Evolutionary conservation across 257 asterid genomes (phyloP).

Genomic region (Gynochthodes officinalis): DNA sequence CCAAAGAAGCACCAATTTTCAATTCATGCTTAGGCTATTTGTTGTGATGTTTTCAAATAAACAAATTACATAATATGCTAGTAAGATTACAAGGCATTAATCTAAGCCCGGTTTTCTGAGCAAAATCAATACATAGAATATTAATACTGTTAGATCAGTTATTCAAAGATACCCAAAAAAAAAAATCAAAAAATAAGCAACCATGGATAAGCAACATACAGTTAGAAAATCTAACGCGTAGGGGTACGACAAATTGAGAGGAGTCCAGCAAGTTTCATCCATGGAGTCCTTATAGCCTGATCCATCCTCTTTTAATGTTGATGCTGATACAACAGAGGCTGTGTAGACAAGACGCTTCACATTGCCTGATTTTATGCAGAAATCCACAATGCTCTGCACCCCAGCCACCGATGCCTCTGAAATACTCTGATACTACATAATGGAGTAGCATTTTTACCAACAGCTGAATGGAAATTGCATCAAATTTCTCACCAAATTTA

Average conservation of each 20-base stretch:
- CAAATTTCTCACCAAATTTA: too few species aligned
- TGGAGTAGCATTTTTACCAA: not conserved
- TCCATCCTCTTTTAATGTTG: conserved; percentile 37
- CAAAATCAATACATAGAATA: too few species aligned
- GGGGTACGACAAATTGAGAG: conserved; percentile 21
- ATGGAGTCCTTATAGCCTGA: conserved; percentile 31
- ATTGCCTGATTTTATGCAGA: conserved; percentile 32
- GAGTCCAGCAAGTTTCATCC: conserved; percentile 49
- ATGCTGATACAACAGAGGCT: conserved; percentile 31
- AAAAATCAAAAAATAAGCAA: too few species aligned
- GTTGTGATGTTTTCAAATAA: too few species aligned
- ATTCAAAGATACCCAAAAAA: too few species aligned
- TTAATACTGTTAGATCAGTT: too few species aligned
- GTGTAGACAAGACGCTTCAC: conserved; percentile 35
- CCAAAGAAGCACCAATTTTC: not conserved
- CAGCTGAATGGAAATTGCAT: conserved; percentile 19
- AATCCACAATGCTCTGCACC: conserved; percentile 25
- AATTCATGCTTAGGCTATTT: too few species aligned
- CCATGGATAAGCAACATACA: not conserved
- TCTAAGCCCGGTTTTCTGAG: too few species aligned
- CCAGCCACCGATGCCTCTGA: conserved; percentile 42
- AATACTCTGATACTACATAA: conserved; percentile 43
- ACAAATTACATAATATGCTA: too few species aligned
- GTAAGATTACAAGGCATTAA: too few species aligned
- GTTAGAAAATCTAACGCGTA: not conserved